These are phyloP conservation scores for Eutypella sp. DNA, from an alignment of 2,329 filamentous ascomycete genomes.

Conservation along the genomic window DNA sequence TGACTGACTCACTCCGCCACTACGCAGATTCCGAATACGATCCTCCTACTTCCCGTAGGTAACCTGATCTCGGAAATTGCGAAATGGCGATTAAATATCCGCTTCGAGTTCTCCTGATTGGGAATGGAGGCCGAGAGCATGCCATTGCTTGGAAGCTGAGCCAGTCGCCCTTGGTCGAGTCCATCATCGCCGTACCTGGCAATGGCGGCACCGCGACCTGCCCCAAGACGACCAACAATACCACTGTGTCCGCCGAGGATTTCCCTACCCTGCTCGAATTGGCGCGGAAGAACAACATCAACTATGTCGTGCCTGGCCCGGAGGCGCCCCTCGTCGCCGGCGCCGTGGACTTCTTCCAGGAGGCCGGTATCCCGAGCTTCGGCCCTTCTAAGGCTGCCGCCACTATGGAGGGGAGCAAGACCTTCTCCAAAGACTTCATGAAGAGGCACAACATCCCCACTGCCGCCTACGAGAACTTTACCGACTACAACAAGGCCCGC, in stretches of 20 bases:
- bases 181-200: constrained; percentile 67
- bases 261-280: constrained; percentile 73
- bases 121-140: constrained; percentile 92
- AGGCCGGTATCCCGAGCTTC: constrained; percentile 72
- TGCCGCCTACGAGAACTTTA: constrained; percentile 85
- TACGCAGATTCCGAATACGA: neutral
- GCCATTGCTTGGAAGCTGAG: constrained; percentile 90
- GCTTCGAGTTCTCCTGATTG: constrained; percentile 76
- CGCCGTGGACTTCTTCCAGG: constrained; percentile 75
- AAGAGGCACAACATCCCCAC: constrained; percentile 84
- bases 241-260: constrained; percentile 65
- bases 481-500: constrained; percentile 65
- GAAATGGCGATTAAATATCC: constrained; percentile 23
- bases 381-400: constrained; percentile 82
- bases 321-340: constrained; percentile 93
- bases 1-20: too few species aligned
- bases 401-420: constrained; percentile 91
- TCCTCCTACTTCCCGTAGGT: neutral
- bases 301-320: constrained; percentile 83
- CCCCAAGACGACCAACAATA: constrained; percentile 69
- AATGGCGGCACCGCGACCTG: constrained; percentile 80
- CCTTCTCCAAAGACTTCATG: constrained; percentile 98
- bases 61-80: neutral
- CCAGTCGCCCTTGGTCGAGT: constrained; percentile 72
- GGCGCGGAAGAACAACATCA: constrained; percentile 66